These are phyloP conservation scores for Fusarium burgessii DNA, from an alignment of 2,329 filamentous ascomycete genomes.

Conservation along the genomic window DNA sequence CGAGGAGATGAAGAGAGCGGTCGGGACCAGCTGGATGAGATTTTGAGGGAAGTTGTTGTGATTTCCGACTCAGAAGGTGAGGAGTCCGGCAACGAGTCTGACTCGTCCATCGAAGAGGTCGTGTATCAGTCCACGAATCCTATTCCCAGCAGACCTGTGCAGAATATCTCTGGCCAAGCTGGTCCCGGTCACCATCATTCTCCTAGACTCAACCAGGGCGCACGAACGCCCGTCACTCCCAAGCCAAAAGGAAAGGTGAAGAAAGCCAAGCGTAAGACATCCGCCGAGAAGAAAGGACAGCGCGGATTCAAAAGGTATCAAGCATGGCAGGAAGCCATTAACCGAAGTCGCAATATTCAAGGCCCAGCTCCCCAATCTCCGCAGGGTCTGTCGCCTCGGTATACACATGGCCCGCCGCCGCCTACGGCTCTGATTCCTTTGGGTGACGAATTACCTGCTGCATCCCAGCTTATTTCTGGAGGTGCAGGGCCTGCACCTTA, in stretches of 20 bases:
- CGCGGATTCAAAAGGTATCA: slow-evolving; percentile 62
- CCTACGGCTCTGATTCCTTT: slow-evolving; percentile 15
- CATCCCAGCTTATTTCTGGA: slow-evolving; percentile 32
- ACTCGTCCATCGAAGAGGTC: slow-evolving; percentile 48
- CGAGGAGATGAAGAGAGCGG: slow-evolving; percentile 77
- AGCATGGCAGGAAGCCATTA: slow-evolving; percentile 57
- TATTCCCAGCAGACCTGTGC: slow-evolving; percentile 17
- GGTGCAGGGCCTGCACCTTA: slow-evolving; percentile 41
- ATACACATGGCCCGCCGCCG: slow-evolving; percentile 25
- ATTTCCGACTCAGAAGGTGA: slow-evolving; percentile 71
- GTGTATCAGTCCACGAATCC: slow-evolving; percentile 20
- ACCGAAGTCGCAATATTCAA: slow-evolving; percentile 42
- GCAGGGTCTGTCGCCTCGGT: slow-evolving; percentile 14
- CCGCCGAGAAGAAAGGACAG: slow-evolving; percentile 52
- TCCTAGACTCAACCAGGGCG: slow-evolving; percentile 28
- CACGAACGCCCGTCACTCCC: slow-evolving; percentile 30
- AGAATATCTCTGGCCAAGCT: slow-evolving; percentile 25
- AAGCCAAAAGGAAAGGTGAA: slow-evolving; percentile 41
- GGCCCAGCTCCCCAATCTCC: slow-evolving; percentile 25
- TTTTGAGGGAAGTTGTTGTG: slow-evolving; percentile 73
- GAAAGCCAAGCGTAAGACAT: slow-evolving; percentile 47
- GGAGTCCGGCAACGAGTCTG: slow-evolving; percentile 54
- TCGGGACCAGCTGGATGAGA: slow-evolving; percentile 75
- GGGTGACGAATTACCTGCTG: slow-evolving; percentile 31
- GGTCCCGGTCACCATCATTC: slow-evolving; percentile 33